Evolutionary conservation across 371 early-diverging fungal genomes (phyloP).

Genomic region (Syncephalastrum racemosum): DNA sequence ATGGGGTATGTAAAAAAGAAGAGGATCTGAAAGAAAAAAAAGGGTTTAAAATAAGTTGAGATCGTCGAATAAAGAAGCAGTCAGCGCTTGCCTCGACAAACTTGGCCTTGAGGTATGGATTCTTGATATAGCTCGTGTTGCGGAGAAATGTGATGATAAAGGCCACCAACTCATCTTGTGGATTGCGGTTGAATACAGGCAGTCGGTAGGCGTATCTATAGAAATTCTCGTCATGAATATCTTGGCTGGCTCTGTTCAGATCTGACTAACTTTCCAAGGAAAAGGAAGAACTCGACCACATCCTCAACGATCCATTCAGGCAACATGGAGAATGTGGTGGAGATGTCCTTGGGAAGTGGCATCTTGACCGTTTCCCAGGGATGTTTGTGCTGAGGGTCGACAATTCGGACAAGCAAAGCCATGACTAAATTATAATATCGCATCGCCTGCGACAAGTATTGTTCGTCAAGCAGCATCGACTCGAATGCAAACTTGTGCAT

Average conservation of each 20-base stretch:
- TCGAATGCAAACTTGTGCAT: conserved; percentile 73
- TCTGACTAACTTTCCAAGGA: conserved; percentile 53
- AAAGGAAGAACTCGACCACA: conserved; percentile 72
- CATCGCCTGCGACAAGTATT: conserved; percentile 57
- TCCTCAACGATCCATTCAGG: conserved; percentile 96
- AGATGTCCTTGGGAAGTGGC: conserved; percentile 55
- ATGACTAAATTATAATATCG: conserved; percentile 84
- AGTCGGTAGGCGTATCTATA: conserved; percentile 59
- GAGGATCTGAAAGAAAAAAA: conserved; percentile 58
- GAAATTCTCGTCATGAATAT: not conserved
- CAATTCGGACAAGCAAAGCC: conserved; percentile 73
- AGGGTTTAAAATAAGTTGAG: not conserved
- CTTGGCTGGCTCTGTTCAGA: not conserved
- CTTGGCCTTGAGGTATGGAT: conserved; percentile 93
- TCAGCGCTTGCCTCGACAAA: conserved; percentile 74
- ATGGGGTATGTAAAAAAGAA: conserved; percentile 71
- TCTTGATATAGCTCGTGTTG: conserved; percentile 80
- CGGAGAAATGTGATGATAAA: conserved; percentile 81
- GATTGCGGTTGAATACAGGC: conserved; percentile 52
- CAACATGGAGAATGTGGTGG: conserved; percentile 70
- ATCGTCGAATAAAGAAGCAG: not conserved
- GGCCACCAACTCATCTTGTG: conserved; percentile 71
- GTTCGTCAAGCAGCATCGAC: conserved; percentile 73
- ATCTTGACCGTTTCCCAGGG: conserved; percentile 55
- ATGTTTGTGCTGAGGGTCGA: conserved; percentile 53